These are phyloP conservation scores for Gossypium schwendimanii DNA, from an alignment of 441 rosid species.

Conservation along the genomic window DNA sequence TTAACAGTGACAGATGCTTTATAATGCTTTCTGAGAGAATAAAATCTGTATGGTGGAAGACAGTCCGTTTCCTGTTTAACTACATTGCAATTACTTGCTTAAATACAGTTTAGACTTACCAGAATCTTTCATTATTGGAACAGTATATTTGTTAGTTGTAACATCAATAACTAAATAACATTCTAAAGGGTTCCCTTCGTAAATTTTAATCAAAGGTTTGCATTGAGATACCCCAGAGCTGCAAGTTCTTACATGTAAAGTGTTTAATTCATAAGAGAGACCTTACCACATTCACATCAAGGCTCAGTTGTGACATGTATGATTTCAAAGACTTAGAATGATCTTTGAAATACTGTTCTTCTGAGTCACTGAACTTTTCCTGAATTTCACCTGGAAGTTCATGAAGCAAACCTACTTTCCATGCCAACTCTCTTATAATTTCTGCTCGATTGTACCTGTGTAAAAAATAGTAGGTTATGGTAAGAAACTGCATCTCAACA, in stretches of 20 bases:
- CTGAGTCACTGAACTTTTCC: conserved; percentile 57
- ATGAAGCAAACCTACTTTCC: conserved; percentile 71
- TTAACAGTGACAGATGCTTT: neutral
- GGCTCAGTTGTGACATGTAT: conserved; percentile 62
- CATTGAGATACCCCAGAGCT: neutral
- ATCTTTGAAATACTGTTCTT: conserved; percentile 58
- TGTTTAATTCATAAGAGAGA: neutral
- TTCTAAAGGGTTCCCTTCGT: neutral
- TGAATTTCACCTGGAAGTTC: conserved; percentile 72
- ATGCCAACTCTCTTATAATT: conserved; percentile 55
- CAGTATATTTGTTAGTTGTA: neutral
- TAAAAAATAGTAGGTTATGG: neutral
- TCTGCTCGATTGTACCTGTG: conserved; percentile 78
- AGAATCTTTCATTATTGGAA: neutral
- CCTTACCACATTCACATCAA: conserved; percentile 75
- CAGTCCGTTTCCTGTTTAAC: neutral
- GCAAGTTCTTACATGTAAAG: neutral
- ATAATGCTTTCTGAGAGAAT: neutral
- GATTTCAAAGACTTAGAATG: conserved; percentile 58
- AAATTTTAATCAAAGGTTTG: neutral
- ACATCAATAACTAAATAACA: neutral
- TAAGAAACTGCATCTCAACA: neutral
- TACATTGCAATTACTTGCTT: neutral
- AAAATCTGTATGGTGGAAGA: neutral
- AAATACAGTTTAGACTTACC: neutral